Evolutionary conservation across 768 basidiomycete genomes (phyloP).

Genomic region (Tricholoma sp.): DNA sequence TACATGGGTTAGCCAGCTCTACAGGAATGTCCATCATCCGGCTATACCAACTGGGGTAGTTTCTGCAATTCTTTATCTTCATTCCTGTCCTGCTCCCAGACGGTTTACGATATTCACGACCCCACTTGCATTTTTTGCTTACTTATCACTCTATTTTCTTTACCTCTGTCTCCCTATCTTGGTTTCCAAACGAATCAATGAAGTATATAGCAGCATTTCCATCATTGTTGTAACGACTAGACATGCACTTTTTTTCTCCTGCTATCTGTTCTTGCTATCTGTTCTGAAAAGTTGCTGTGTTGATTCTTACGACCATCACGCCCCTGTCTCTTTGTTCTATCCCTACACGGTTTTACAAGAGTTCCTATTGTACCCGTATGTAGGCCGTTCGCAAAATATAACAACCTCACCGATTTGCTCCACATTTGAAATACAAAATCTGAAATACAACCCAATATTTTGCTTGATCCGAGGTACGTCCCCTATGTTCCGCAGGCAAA

Average conservation of each 20-base stretch:
- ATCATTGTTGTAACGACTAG: conserved; percentile 69
- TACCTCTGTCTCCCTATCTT: conserved; percentile 1
- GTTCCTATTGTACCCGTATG: conserved; percentile 1
- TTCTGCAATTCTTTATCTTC: conserved; percentile 2
- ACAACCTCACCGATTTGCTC: not conserved
- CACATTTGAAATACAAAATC: not conserved
- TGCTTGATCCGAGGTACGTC: too few species aligned
- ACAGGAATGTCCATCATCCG: conserved; percentile 4
- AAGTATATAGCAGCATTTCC: conserved; percentile 11
- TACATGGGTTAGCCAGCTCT: conserved; percentile 15
- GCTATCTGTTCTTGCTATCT: conserved; percentile 26
- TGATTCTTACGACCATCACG: conserved; percentile 21
- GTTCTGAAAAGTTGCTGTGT: conserved; percentile 21
- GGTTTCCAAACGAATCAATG: not conserved
- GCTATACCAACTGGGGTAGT: conserved; percentile 6
- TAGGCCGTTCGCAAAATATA: conserved; percentile 1
- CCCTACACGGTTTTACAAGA: conserved; percentile 2
- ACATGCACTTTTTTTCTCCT: conserved; percentile 48
- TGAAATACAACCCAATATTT: not conserved
- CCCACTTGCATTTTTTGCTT: conserved; percentile 1
- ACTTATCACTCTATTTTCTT: conserved; percentile 8
- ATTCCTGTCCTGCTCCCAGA: not conserved
- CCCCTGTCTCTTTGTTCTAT: conserved; percentile 9
- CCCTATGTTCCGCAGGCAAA: too few species aligned
- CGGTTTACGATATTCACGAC: conserved; percentile 1